Conservation (phyloP, 192 early-diverging fungal species). For the Dimargaris xerosporica region DNA sequence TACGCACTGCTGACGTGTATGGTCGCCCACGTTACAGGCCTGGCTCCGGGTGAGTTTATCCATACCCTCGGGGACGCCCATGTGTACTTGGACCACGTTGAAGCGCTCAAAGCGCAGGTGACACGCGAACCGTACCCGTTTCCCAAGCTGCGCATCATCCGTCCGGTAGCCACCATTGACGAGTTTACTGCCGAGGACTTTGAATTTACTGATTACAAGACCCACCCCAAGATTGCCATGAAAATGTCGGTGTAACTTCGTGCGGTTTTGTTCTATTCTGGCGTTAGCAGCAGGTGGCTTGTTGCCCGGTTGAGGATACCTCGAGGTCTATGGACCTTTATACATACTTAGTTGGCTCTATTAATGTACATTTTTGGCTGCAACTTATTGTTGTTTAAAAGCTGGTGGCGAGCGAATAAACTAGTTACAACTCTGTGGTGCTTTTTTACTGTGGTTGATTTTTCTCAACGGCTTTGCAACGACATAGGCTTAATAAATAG, state of each 20-base stretch:
- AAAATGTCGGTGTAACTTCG: conserved; percentile 73
- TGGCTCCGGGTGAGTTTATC: conserved; percentile 70
- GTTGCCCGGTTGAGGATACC: no score
- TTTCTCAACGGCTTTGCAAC: no score
- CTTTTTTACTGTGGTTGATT: no score
- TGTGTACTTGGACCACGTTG: conserved; percentile 82
- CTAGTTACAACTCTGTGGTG: no score
- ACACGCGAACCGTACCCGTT: conserved; percentile 61
- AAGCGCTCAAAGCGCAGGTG: conserved; percentile 68
- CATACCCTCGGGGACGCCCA: conserved; percentile 94
- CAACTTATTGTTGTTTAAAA: no score
- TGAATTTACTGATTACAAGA: conserved; percentile 64
- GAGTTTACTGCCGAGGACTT: conserved; percentile 71
- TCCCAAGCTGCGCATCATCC: conserved; percentile 55
- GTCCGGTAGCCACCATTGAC: conserved; percentile 39
- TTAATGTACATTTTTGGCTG: no score
- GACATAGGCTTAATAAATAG: no score
- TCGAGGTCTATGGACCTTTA: no score
- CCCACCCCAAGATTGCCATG: conserved; percentile 81
- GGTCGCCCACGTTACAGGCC: conserved; percentile 74
- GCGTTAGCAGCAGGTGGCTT: no score
- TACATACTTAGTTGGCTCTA: no score
- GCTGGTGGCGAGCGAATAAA: no score
- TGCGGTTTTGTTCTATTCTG: no score
- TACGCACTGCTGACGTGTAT: conserved; percentile 85